These are phyloP conservation scores for Pneumocystis carinii DNA, from an alignment of 1,139 yeast genomes.

Conservation along the genomic window DNA sequence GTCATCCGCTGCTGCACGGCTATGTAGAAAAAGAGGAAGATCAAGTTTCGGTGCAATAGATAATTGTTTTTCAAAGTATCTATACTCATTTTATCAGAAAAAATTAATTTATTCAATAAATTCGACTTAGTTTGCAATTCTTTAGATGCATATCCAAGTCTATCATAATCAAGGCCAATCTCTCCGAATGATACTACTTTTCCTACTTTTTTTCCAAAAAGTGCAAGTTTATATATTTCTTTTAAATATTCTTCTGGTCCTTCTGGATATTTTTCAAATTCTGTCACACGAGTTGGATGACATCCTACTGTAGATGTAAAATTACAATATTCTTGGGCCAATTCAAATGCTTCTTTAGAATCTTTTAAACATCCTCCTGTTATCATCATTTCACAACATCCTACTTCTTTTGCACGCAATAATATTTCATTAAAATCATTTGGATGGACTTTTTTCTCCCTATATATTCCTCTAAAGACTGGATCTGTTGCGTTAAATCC, in stretches of 20 bases:
- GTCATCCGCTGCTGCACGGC: constrained; percentile 78
- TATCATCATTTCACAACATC: constrained; percentile 56
- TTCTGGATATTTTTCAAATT: constrained; percentile 1
- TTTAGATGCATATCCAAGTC: constrained; percentile 59
- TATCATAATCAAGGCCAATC: constrained; percentile 58
- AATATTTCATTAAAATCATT: constrained; percentile 53
- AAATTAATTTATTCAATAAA: not conserved
- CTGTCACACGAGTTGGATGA: constrained; percentile 40
- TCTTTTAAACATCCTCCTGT: constrained; percentile 73
- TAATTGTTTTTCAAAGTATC: constrained; percentile 58
- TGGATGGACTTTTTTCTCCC: constrained; percentile 52
- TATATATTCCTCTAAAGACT: constrained; percentile 72
- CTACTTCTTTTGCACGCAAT: constrained; percentile 46
- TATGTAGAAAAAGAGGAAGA: constrained; percentile 74
- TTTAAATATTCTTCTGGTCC: constrained; percentile 24
- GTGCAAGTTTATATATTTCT: constrained; percentile 36
- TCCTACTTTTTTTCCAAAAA: constrained; percentile 36
- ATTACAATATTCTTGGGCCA: constrained; percentile 27
- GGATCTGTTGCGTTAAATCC: constrained; percentile 57
- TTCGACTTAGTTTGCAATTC: constrained; percentile 39
- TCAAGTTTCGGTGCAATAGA: constrained; percentile 40
- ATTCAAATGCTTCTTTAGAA: constrained; percentile 34
- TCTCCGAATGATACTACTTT: constrained; percentile 20
- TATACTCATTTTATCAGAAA: not conserved
- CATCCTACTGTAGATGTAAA: constrained; percentile 69